phyloP scores from a whole-genome alignment of 1,139 yeast genomes.

The Saccharomyces hybrid region DNA sequence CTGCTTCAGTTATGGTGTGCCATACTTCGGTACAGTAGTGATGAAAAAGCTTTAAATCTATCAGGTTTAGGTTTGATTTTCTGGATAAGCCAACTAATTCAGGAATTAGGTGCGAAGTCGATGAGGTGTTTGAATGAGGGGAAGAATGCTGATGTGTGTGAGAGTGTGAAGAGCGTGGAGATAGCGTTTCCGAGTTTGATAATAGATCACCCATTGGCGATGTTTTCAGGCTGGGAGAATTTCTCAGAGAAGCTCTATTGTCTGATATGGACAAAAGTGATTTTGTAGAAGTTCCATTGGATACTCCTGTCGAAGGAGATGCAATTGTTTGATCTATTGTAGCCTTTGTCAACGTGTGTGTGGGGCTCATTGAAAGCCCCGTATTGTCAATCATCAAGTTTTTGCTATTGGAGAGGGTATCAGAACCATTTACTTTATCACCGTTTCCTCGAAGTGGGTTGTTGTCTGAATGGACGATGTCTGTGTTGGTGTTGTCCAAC shows the following conservation, averaged over 20 bases:
- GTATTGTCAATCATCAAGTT: background rate
- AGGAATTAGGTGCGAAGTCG: background rate
- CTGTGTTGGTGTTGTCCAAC: conserved; percentile 3
- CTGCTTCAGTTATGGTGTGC: conserved; percentile 81
- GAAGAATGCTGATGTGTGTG: background rate
- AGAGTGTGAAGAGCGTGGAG: background rate
- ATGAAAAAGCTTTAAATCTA: conserved; percentile 73
- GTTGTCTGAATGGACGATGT: conserved; percentile 5
- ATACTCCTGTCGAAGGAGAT: background rate
- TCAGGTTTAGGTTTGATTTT: conserved; percentile 48
- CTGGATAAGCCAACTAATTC: conserved; percentile 13
- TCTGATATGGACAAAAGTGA: background rate
- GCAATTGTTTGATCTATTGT: background rate
- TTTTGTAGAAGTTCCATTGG: background rate
- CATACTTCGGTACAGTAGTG: conserved; percentile 83
- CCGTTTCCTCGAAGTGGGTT: background rate
- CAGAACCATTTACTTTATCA: background rate
- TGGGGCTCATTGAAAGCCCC: background rate
- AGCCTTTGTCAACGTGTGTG: background rate
- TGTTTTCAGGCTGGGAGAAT: conserved; percentile 4
- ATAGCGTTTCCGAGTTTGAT: background rate
- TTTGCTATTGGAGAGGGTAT: background rate
- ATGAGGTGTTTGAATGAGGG: conserved; percentile 5
- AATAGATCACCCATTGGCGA: conserved; percentile 3
- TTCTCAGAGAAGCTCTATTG: background rate